Evolutionary conservation across 257 asterid species (phyloP).

Genomic region (Solanum chmielewskii): DNA sequence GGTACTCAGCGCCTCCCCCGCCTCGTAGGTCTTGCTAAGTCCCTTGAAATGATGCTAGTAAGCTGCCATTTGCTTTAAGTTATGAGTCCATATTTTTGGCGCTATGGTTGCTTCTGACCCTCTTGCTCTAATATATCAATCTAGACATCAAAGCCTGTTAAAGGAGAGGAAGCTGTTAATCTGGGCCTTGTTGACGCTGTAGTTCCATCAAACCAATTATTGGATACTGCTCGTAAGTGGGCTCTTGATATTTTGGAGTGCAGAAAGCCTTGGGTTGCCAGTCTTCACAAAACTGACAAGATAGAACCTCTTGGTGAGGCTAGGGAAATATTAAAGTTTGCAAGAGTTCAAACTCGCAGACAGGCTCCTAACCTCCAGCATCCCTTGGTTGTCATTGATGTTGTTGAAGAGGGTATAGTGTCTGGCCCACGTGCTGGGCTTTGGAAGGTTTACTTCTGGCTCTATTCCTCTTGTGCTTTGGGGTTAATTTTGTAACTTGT

Average conservation of each 20-base stretch:
- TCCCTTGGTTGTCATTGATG: constrained; percentile 86
- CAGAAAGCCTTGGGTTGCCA: constrained; percentile 72
- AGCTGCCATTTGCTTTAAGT: constrained; percentile 7
- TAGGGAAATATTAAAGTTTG: constrained; percentile 83
- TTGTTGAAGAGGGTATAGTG: constrained; percentile 83
- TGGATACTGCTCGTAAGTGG: constrained; percentile 77
- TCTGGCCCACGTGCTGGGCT: constrained; percentile 90
- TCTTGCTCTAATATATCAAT: constrained; percentile 3
- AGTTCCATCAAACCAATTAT: constrained; percentile 56
- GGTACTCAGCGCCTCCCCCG: constrained; percentile 99
- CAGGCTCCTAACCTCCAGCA: constrained; percentile 93
- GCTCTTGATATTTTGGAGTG: constrained; percentile 79
- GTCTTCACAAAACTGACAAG: constrained; percentile 76
- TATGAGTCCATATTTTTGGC: background rate
- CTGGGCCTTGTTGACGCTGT: constrained; percentile 92
- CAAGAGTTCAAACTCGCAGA: constrained; percentile 79
- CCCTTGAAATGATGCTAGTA: constrained; percentile 98
- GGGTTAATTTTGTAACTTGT: background rate
- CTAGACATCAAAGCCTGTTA: constrained; percentile 87
- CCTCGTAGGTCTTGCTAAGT: constrained; percentile 91
- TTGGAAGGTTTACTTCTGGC: constrained; percentile 51
- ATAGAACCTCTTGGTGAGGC: constrained; percentile 89
- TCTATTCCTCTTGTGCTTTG: constrained; percentile 1
- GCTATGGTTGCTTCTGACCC: background rate
- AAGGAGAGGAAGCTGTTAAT: constrained; percentile 81